Evolutionary conservation across 164 flowering plant species (phyloP), one percentile per base, ranked within the genome.

Genomic region (Amborella trichopoda): DNA sequence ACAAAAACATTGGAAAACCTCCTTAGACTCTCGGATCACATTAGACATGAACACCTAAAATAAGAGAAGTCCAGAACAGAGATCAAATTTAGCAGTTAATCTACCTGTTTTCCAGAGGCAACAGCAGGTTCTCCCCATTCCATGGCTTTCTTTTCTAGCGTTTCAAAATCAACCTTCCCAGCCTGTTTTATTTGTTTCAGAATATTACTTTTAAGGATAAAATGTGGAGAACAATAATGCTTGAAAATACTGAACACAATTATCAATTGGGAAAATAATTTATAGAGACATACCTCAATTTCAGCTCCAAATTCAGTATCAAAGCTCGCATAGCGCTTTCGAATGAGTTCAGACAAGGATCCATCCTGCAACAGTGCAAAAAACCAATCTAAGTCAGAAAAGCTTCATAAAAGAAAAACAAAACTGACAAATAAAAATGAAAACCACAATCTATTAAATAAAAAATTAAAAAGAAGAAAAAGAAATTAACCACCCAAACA

Each of bases 51-150:
- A n/a, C n/a, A n/a, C n/a, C n/a, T n/a, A n/a, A n/a, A n/a, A n/a
- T n/a, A n/a, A n/a, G n/a, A n/a, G n/a, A n/a, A n/a, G n/a, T n/a
- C n/a, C n/a, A n/a, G n/a, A n/a, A n/a, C n/a, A n/a, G n/a, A n/a
- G n/a, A n/a, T n/a, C n/a, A n/a, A n/a, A n/a, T n/a, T n/a, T n/a
- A n/a, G n/a, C n/a, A n/a, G n/a, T n/a, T n/a, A n/a, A n/a, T n/a
- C n/a, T 75, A 90, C 97, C 95, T 91, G 98, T 64, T 91, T 91
- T 0, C 74, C 96, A 36, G 99, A 91, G 49, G 84, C 67, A 59
- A 87, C 95, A 57, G 71, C 71, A 8, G 95, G 96, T 54, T 91
- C 99, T 28, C 95, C 96, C 94, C 83, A 77, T 68, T 91, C 84
- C 54, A 71, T 48, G 28, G 78, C 91, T 55, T 72, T 78, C 75